Conservation (phyloP, 2,329 filamentous ascomycete genomes). For the Cyclaneusma minus region DNA sequence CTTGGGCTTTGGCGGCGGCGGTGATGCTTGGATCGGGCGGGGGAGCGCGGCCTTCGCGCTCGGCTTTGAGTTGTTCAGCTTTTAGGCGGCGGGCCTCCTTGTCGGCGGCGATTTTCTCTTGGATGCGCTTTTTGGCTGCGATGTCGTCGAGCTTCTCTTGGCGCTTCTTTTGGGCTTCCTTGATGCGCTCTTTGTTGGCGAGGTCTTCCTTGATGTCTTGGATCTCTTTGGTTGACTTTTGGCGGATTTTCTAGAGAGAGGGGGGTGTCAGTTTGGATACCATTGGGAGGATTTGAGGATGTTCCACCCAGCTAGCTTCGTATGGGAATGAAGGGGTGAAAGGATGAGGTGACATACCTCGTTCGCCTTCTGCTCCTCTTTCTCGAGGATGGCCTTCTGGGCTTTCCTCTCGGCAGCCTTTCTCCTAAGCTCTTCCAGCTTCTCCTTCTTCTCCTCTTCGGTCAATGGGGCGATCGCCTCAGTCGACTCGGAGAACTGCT, state of each 20-base stretch:
- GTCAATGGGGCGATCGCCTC: conserved; percentile 85
- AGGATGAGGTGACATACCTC: conserved; percentile 39
- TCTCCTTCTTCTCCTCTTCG: conserved; percentile 78
- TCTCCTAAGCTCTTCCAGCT: conserved; percentile 57
- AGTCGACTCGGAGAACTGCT: conserved; percentile 83
- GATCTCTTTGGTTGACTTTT: conserved; percentile 77
- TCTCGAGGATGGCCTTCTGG: conserved; percentile 53
- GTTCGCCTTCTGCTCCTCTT: conserved; percentile 69
- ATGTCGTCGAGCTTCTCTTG: conserved; percentile 76
- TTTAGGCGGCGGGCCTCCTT: conserved; percentile 79
- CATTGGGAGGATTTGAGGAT: conserved; percentile 1
- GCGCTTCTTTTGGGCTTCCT: conserved; percentile 74
- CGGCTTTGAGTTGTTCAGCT: conserved; percentile 72
- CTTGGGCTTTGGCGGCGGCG: conserved; percentile 20
- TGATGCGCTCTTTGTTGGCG: conserved; percentile 75
- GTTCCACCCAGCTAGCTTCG: not conserved
- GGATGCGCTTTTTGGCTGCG: conserved; percentile 76
- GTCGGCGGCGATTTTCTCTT: conserved; percentile 88
- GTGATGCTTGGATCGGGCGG: conserved; percentile 19
- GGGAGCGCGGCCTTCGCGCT: conserved; percentile 56
- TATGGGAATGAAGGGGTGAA: not conserved
- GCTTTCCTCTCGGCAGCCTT: conserved; percentile 61
- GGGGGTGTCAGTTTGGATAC: conserved; percentile 5
- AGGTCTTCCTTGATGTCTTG: conserved; percentile 87
- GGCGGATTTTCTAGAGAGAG: conserved; percentile 43